Evolutionary conservation across 495 filamentous ascomycete genomes (phyloP), one percentile per base, ranked within the genome.

Genomic region (Eremomyces bilateralis): DNA sequence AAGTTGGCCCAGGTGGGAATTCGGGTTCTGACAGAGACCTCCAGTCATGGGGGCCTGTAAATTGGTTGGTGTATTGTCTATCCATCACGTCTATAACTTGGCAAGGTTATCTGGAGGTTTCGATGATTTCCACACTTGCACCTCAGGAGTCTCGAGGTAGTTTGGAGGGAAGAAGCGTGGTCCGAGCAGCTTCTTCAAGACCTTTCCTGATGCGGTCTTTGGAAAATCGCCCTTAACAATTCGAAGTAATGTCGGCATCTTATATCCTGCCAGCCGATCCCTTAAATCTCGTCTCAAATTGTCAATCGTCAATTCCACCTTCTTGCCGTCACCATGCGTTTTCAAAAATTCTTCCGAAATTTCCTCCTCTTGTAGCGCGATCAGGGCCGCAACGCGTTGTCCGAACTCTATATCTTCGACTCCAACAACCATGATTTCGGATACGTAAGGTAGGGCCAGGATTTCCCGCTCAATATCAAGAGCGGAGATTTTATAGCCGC

Each of bases 101-200:
- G n/a, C n/a, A n/a, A n/a, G n/a, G n/a, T 28, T 13, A 28, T 8
- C 24, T 8, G 24, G 8, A 28, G 24, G 19, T 16, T 35, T 22
- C 15, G 15, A 21, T 5, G 34, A 34, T 6, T 27, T 33, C 61
- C 59, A 64, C 0, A 53, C 43, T 33, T 63, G 58, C n/a, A 64
- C 52, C 11, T 57, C 51, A 5, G 41, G 31, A 33, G 47, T 34
- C 5, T 44, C 34, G 15, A 30, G 16, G 39, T 58, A 65, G 17
- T 52, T 46, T 1, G 34, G 11, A 0, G 60, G 58, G 35, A 65
- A 65, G 38, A 58, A 59, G 18, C 44, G 27, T 6, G 60, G 59
- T 3, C 60, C 58, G 16, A 65, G 40, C 3, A 59, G 51, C 44
- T 61, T 63, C 52, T 65, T 65, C 43, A 61, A 53, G 6, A 65